phyloP scores from a whole-genome alignment of 2,329 filamentous ascomycete genomes.

The Fusarium zealandicum region DNA sequence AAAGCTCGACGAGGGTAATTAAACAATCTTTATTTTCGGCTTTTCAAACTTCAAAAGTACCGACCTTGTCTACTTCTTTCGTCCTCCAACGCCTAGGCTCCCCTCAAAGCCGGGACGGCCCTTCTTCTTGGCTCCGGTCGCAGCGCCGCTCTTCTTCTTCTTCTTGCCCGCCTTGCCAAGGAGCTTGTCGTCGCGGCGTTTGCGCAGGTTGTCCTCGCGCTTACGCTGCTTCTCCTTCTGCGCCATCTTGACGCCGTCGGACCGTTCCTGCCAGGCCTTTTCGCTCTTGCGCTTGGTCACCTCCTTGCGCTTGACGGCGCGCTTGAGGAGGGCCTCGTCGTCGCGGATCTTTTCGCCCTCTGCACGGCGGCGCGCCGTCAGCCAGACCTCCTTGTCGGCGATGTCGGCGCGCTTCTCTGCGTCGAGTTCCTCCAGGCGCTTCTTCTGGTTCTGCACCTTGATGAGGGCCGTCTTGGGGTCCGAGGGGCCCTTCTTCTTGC shows the following conservation, averaged over 20 bases:
- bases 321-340: conserved; percentile 87
- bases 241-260: conserved; percentile 75
- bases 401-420: conserved; percentile 84
- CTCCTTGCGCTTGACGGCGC: conserved; percentile 93
- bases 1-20: background rate
- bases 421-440: conserved; percentile 77
- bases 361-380: conserved; percentile 86
- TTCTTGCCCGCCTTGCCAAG: conserved; percentile 66
- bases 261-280: conserved; percentile 81
- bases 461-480: conserved; percentile 88
- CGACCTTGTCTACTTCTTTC: conserved; percentile 51
- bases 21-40: conserved; percentile 22
- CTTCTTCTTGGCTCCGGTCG: conserved; percentile 52
- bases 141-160: conserved; percentile 51
- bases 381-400: conserved; percentile 92
- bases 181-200: conserved; percentile 76
- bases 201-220: conserved; percentile 78
- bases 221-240: conserved; percentile 84
- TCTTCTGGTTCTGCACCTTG: conserved; percentile 85
- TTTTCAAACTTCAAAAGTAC: background rate
- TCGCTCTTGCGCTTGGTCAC: conserved; percentile 89
- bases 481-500: conserved; percentile 80
- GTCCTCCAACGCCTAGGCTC: conserved; percentile 63
- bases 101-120: conserved; percentile 74
- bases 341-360: conserved; percentile 91